These are phyloP conservation scores for Peronosclerospora sorghi DNA, from an alignment of 352 stramenopile species.

Conservation along the genomic window DNA sequence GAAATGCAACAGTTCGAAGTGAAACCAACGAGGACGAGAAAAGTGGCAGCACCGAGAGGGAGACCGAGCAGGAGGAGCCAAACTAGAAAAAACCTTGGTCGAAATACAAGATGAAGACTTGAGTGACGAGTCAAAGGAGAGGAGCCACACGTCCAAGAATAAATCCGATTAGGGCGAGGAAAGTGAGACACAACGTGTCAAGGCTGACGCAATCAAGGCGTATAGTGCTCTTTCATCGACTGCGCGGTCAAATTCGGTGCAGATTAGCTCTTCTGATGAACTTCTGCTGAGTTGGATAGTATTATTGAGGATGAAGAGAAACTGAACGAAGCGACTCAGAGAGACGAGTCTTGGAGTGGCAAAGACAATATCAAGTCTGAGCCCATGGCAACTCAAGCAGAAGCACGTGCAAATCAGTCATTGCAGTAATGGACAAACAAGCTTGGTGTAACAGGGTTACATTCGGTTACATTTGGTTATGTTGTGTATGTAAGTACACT, in stretches of 20 bases:
- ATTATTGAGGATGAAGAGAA: constrained; percentile 25
- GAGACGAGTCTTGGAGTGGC: background rate
- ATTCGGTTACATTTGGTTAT: too few relatives aligned
- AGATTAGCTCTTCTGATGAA: constrained; percentile 27
- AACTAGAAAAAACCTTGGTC: constrained; percentile 15
- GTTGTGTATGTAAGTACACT: too few relatives aligned
- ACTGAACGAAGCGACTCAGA: constrained; percentile 4
- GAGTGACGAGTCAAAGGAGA: constrained; percentile 9
- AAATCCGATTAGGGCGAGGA: constrained; percentile 5
- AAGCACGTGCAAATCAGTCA: background rate
- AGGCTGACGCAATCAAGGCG: too few relatives aligned
- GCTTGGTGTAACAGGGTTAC: too few relatives aligned
- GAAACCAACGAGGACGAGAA: constrained; percentile 2
- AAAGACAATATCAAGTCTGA: background rate
- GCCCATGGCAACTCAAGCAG: background rate
- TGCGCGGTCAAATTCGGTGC: constrained; percentile 17
- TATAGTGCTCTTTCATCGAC: constrained; percentile 19
- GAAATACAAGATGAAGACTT: background rate
- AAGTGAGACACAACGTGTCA: constrained; percentile 5
- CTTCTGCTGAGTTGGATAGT: constrained; percentile 31
- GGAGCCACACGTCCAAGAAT: constrained; percentile 5
- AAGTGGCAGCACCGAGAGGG: constrained; percentile 1
- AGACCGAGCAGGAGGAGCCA: constrained; percentile 20
- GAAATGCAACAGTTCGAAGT: constrained; percentile 1
- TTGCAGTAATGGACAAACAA: too few relatives aligned